Percentiles rank a stretch among this genome's conserved stretches.
Evolutionary conservation across 371 early-diverging fungal species (phyloP).

Genomic region (Rhizopus microsporus): DNA sequence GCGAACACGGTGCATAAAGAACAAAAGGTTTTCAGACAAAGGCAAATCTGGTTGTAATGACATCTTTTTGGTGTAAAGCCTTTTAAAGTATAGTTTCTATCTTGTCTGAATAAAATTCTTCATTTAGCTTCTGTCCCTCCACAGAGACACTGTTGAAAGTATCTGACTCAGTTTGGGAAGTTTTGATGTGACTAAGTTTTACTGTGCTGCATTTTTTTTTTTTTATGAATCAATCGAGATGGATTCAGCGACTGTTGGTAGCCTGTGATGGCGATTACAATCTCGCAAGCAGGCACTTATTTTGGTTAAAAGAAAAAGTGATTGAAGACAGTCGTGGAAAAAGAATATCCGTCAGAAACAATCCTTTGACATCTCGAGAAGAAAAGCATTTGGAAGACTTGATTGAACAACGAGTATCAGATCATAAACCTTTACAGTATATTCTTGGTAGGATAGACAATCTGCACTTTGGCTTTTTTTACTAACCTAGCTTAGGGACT

Average conservation of each 20-base stretch:
- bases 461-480: neutral
- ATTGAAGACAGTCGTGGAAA: slow-evolving; percentile 6
- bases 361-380: slow-evolving; percentile 12
- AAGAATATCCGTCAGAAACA: neutral
- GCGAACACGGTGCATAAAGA: too few species aligned
- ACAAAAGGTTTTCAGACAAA: too few species aligned
- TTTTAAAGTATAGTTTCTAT: too few species aligned
- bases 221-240: neutral
- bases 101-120: too few species aligned
- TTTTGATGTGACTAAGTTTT: too few species aligned
- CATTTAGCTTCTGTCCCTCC: too few species aligned
- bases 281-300: slow-evolving; percentile 33
- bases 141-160: too few species aligned
- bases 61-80: too few species aligned
- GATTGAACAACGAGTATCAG: slow-evolving; percentile 53
- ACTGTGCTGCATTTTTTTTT: neutral
- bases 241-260: slow-evolving; percentile 18
- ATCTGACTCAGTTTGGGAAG: too few species aligned
- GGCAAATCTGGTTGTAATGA: too few species aligned
- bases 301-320: slow-evolving; percentile 44
- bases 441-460: slow-evolving; percentile 59
- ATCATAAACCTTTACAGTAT: slow-evolving; percentile 84
- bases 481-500: slow-evolving; percentile 42
- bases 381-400: slow-evolving; percentile 29
- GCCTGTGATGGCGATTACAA: slow-evolving; percentile 33